phyloP scores from a whole-genome alignment of 495 filamentous ascomycete genomes.

The Friedmanniomyces endolithicus region DNA sequence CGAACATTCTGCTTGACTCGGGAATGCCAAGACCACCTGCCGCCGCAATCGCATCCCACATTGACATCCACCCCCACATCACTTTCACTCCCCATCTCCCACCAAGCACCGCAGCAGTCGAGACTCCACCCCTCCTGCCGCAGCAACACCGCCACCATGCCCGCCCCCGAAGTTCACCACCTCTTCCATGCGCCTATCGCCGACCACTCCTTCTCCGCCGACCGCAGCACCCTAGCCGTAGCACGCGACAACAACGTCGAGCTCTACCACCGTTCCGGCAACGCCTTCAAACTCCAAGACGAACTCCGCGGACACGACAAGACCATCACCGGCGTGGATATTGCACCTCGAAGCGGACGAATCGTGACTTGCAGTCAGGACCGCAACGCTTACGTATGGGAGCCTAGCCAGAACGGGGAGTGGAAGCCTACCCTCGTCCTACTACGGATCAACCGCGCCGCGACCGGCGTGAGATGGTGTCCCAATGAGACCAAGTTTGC shows the following conservation, averaged over 20 bases:
- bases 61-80: not conserved
- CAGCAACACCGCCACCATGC: constrained; percentile 44
- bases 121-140: constrained; percentile 89
- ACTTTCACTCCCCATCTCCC: not conserved
- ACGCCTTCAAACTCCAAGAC: constrained; percentile 70
- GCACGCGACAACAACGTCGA: constrained; percentile 84
- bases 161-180: constrained; percentile 80
- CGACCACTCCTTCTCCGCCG: constrained; percentile 94
- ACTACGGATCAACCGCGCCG: constrained; percentile 90
- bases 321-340: constrained; percentile 88
- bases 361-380: constrained; percentile 98
- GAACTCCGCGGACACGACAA: constrained; percentile 95
- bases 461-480: constrained; percentile 95
- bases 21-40: constrained; percentile 1
- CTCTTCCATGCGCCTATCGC: constrained; percentile 94
- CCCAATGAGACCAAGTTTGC: constrained; percentile 95
- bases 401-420: constrained; percentile 65
- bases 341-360: constrained; percentile 74
- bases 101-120: constrained; percentile 58
- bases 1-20: not conserved
- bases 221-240: constrained; percentile 78
- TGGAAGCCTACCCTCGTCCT: constrained; percentile 97
- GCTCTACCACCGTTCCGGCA: constrained; percentile 65
- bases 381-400: constrained; percentile 96
- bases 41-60: not conserved